Percentiles rank a stretch among this genome's conserved stretches.
These are phyloP conservation scores for Daldinia loculata DNA, from an alignment of 495 filamentous ascomycete species.

Conservation along the genomic window DNA sequence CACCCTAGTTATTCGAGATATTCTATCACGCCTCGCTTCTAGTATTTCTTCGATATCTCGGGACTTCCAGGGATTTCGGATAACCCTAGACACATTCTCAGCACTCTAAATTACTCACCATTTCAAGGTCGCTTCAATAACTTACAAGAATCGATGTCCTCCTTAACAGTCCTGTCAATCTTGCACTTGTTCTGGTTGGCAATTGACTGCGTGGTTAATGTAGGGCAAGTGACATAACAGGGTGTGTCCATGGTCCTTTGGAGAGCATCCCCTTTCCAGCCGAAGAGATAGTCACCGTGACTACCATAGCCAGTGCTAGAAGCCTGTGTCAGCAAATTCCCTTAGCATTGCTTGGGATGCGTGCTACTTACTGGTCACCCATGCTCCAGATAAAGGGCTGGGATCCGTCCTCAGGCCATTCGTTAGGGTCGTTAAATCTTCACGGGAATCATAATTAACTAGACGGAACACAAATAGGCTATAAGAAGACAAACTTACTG, in stretches of 20 bases:
- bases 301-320: constrained; percentile 42
- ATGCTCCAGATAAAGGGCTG: constrained; percentile 55
- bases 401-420: constrained; percentile 53
- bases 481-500: neutral
- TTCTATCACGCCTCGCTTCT: neutral
- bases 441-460: neutral
- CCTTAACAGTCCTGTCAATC: constrained; percentile 33
- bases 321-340: neutral
- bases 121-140: neutral
- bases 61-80: constrained; percentile 32
- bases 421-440: constrained; percentile 46
- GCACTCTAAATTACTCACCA: neutral
- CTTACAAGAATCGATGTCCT: constrained; percentile 49
- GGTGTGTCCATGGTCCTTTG: constrained; percentile 46
- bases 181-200: constrained; percentile 46
- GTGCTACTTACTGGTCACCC: constrained; percentile 44
- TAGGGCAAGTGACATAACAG: constrained; percentile 47
- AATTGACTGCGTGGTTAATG: constrained; percentile 45
- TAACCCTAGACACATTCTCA: constrained; percentile 23
- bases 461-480: neutral
- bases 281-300: constrained; percentile 48
- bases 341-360: neutral
- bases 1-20: neutral
- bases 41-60: constrained; percentile 27
- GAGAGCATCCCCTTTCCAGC: constrained; percentile 46